Base-by-base conservation (phyloP, 2,329 filamentous ascomycete species). In the Cadophora sp. region DNA sequence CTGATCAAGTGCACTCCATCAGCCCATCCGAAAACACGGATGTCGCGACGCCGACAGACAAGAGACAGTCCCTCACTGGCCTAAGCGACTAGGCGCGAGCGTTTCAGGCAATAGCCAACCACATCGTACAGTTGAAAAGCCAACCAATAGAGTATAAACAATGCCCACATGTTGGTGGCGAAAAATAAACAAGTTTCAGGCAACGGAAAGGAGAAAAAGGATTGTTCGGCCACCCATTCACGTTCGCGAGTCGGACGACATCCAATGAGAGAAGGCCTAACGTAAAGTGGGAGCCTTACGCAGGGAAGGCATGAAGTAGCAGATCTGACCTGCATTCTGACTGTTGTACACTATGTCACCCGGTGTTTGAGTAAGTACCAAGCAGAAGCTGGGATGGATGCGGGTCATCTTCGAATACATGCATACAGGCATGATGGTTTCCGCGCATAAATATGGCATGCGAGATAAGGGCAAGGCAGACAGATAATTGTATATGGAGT, bases 11-110 rank as follows among this genome's bases (percentile, higher is more conserved):
- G 7, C 11, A 24, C 46, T 9, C 19, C 9, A n/a, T 29, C 50
- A 53, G 50, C 50, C 29, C 50, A 29, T 29, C 50, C 50, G 7
- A 53, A 29, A 53, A 29, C 24, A 53, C 22, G 12, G 14, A 40
- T 16, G 27, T 11, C 29, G 3, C 26, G 19, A 26, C 27, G 37
- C n/a, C 22, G 22, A 16, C 29, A n/a, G 24, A 60, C 14, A 40
- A 8, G 24, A 4, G 40, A n/a, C n/a, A 46, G 56, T 24, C 22
- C 16, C 22, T 60, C 14, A 60, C 34, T 60, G 56, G 56, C 34
- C n/a, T 60, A 60, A 46, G 56, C 24, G 34, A 60, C 34, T 40
- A 60, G 56, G 34, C 34, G 40, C 56, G 56, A 60, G 24, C 51
- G 56, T 60, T 60, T 60, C 56, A 60, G n/a, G 26, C 27, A 31